Conservation (phyloP, 2,329 filamentous ascomycete genomes). For the Penicillium sp. region DNA sequence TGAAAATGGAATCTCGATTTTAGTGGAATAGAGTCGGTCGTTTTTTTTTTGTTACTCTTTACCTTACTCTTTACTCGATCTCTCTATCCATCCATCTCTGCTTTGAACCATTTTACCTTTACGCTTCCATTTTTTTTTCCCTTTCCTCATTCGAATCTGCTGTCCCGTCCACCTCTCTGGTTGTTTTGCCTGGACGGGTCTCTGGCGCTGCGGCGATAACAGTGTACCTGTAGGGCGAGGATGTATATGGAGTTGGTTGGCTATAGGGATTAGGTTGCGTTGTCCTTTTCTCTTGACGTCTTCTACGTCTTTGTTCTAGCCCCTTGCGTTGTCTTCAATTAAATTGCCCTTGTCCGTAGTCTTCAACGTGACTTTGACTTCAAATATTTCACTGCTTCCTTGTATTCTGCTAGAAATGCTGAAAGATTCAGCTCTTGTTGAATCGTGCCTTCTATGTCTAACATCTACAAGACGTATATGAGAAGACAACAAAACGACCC, state of each 20-base stretch:
- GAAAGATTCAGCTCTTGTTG: too few relatives aligned
- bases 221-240: neutral
- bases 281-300: neutral
- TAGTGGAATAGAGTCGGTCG: conserved; percentile 42
- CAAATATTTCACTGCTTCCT: neutral
- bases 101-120: conserved; percentile 7
- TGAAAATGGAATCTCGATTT: conserved; percentile 41
- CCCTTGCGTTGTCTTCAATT: neutral
- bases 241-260: conserved; percentile 1
- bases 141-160: conserved; percentile 2
- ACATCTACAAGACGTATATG: too few relatives aligned
- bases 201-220: conserved; percentile 1
- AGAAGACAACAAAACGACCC: too few relatives aligned
- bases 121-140: conserved; percentile 5
- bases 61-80: conserved; percentile 17
- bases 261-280: neutral
- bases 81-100: conserved; percentile 15
- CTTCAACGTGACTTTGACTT: neutral
- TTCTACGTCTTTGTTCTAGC: neutral
- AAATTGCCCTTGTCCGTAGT: neutral
- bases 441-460: too few relatives aligned
- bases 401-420: neutral
- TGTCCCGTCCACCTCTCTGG: neutral
- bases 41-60: conserved; percentile 21
- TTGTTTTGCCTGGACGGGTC: neutral